These are phyloP conservation scores for Boletellus ananiceps DNA, from an alignment of 768 basidiomycete species.

Conservation along the genomic window DNA sequence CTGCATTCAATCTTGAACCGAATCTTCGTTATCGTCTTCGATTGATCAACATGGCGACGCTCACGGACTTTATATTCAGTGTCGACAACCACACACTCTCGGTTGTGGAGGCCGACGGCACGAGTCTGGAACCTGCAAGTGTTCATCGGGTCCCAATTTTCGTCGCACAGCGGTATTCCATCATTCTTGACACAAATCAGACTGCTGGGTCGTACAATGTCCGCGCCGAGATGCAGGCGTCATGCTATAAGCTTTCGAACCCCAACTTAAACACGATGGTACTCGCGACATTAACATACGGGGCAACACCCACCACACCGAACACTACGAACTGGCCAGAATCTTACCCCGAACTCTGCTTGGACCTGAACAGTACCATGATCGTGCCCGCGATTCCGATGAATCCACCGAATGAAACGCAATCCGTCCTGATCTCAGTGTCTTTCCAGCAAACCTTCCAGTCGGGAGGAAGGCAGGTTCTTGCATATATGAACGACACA, in stretches of 20 bases:
- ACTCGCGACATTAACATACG: constrained; percentile 27
- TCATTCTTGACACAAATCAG: constrained; percentile 40
- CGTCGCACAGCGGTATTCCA: constrained; percentile 50
- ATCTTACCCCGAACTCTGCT: constrained; percentile 18
- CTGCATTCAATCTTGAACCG: constrained; percentile 31
- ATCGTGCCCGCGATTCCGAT: constrained; percentile 23
- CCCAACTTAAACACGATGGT: constrained; percentile 27
- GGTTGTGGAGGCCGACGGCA: constrained; percentile 48
- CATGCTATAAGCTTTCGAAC: constrained; percentile 30
- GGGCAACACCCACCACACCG: constrained; percentile 21
- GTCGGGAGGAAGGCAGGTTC: constrained; percentile 24
- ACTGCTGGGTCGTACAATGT: constrained; percentile 34
- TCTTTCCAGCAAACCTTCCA: constrained; percentile 25
- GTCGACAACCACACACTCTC: constrained; percentile 44
- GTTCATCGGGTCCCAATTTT: constrained; percentile 39
- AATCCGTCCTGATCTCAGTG: constrained; percentile 11
- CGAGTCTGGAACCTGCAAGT: constrained; percentile 33
- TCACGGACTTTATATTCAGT: constrained; percentile 42
- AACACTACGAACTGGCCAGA: constrained; percentile 28
- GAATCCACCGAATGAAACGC: constrained; percentile 28
- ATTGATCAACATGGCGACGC: constrained; percentile 44
- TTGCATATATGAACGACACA: constrained; percentile 26
- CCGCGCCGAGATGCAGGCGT: constrained; percentile 35
- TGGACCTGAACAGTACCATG: constrained; percentile 29
- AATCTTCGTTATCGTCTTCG: constrained; percentile 43